Conservation (phyloP, 164 flowering plant genomes). For the Echeveria elegans region DNA sequence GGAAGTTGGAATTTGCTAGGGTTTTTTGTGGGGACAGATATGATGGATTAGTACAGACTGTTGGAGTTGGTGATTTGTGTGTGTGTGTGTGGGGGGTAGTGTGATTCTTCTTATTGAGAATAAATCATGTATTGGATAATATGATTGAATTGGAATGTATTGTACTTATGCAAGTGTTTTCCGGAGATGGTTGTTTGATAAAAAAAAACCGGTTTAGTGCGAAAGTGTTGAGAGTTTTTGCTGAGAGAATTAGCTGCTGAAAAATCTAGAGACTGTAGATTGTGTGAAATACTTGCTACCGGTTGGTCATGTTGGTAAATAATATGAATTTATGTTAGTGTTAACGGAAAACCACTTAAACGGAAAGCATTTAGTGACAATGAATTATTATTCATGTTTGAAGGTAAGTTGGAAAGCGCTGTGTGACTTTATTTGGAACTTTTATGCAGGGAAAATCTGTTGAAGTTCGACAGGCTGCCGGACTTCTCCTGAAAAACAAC, state of each 20-base stretch:
- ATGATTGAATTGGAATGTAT: neutral
- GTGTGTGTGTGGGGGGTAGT: too few relatives aligned
- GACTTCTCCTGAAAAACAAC: conserved; percentile 84
- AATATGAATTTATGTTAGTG: neutral
- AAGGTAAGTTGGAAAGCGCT: conserved; percentile 5
- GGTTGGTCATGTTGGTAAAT: too few relatives aligned
- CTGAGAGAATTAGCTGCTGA: too few relatives aligned
- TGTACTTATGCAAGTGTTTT: neutral
- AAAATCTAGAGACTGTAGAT: too few relatives aligned
- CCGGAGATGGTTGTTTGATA: neutral
- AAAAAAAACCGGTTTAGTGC: too few relatives aligned
- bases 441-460: conserved; percentile 60
- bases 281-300: too few relatives aligned
- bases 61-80: neutral
- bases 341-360: neutral
- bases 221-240: too few relatives aligned
- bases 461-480: conserved; percentile 97
- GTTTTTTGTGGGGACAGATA: neutral
- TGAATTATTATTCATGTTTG: neutral
- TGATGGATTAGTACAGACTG: neutral
- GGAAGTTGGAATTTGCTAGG: neutral
- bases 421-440: conserved; percentile 11
- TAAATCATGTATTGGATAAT: neutral
- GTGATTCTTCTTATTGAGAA: neutral
- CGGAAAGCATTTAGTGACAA: neutral